Evolutionary conservation across 2,329 filamentous ascomycete genomes (phyloP).

Genomic region (Penicillium polonicum): DNA sequence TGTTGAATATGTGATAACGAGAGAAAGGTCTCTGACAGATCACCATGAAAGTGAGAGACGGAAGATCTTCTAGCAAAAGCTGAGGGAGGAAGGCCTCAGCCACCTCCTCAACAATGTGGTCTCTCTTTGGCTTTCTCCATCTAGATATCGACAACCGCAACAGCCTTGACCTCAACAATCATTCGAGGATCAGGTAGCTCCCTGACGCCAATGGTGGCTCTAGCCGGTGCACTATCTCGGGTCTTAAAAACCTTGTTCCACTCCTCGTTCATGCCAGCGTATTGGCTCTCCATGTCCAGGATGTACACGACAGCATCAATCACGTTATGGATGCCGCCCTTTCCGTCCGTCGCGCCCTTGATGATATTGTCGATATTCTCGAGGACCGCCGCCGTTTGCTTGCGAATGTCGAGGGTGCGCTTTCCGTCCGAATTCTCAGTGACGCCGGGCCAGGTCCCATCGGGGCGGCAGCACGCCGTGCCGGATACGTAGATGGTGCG

Average conservation of each 20-base stretch:
- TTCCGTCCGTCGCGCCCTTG: constrained; percentile 38
- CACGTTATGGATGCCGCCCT: constrained; percentile 33
- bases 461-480: constrained; percentile 36
- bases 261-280: constrained; percentile 48
- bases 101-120: no score
- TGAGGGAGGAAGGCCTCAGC: no score
- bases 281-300: constrained; percentile 44
- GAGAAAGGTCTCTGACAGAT: no score
- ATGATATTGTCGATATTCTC: constrained; percentile 41
- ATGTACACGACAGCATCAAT: constrained; percentile 43
- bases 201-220: constrained; percentile 19
- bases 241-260: constrained; percentile 48
- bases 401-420: constrained; percentile 35
- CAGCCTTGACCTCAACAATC: constrained; percentile 18
- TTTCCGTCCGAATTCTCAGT: constrained; percentile 40
- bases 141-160: neutral
- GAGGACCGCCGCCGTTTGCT: constrained; percentile 43
- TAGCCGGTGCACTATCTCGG: constrained; percentile 35
- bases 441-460: constrained; percentile 39
- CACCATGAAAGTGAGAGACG: no score
- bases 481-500: constrained; percentile 45
- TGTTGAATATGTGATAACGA: no score
- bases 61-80: no score
- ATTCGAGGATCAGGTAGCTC: constrained; percentile 19
- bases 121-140: neutral